phyloP scores from a whole-genome alignment of 2,329 filamentous ascomycete species.

The Stagonosporopsis chrysanthemi region DNA sequence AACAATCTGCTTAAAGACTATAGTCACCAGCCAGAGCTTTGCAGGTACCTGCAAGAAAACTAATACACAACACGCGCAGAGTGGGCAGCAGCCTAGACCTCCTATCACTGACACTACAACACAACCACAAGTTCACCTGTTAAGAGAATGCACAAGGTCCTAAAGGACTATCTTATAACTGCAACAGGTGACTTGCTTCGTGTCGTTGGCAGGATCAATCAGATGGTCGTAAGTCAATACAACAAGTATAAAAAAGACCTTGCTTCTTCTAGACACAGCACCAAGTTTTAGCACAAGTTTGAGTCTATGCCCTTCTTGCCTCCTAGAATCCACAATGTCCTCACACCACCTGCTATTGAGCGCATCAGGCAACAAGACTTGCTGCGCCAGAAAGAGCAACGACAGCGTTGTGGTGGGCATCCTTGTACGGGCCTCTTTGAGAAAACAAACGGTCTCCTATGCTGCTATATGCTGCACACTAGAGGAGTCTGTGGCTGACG shows the following conservation, averaged over 20 bases:
- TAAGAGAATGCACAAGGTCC: constrained; percentile 21
- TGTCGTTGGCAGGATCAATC: constrained; percentile 13
- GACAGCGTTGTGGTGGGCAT: constrained; percentile 3
- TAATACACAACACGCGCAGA: no score
- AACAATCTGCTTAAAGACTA: constrained; percentile 4
- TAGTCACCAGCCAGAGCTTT: no score
- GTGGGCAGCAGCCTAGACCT: no score
- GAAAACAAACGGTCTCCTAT: constrained; percentile 17
- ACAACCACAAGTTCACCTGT: constrained; percentile 7
- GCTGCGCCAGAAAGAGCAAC: constrained; percentile 20
- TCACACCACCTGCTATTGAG: constrained; percentile 20
- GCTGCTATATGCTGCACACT: neutral
- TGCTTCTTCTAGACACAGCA: constrained; percentile 17
- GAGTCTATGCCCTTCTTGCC: constrained; percentile 18
- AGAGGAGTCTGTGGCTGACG: no score
- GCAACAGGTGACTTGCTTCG: constrained; percentile 17
- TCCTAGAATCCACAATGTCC: constrained; percentile 16
- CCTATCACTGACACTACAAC: constrained; percentile 11
- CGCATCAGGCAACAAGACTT: constrained; percentile 22
- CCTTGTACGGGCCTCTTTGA: constrained; percentile 16
- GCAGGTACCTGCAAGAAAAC: no score
- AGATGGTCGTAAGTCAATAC: constrained; percentile 12
- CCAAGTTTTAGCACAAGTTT: neutral
- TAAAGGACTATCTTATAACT: constrained; percentile 26
- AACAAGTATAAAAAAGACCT: constrained; percentile 20